Evolutionary conservation across 1,284 basidiomycete genomes (phyloP), one percentile per base, ranked within the genome.

Genomic region (Ganoderma resinaceum): DNA sequence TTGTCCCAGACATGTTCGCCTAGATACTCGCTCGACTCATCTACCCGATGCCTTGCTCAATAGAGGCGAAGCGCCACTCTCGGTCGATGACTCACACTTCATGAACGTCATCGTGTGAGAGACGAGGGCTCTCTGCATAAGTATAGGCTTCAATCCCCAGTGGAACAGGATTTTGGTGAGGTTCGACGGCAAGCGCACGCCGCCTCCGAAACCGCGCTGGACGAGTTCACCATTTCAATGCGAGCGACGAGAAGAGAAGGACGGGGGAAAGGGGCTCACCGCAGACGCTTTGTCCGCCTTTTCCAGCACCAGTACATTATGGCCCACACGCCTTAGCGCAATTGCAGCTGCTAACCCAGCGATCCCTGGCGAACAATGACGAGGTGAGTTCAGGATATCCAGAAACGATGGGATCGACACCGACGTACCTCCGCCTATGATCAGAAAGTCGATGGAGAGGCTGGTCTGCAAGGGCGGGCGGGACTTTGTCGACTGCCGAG

Each of bases 1-100:
- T 84, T 81, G 53, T 84, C 80, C 85, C 88, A 90, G 0, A 78
- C 71, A 52, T 88, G 86, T 20, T 75, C 75, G 3, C 89, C 88
- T 0, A 89, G 73, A 11, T 78, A 66, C 66, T 86, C 83, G 2
- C 85, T 86, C 2, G 82, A 80, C 52, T 84, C 55, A 40, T 69
- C 66, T 73, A 33, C 62, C 14, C 49, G 26, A 46, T 8, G 16
- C 5, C n/a, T 29, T 29, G 8, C 12, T 35, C 8, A 38, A 38
- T 33, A 35, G 35, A 38, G 37, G 26, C 7, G 7, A 42, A 31
- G 61, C 29, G 14, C 20, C 43, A 40, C 26, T 26, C 12, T 35
- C 29, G 40, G 23, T 57, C 31, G 23, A 23, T 18, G 9, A 75
- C 75, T 65, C 64, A 85, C 84, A 81, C 59, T 81, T 74, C 20